phyloP scores from a whole-genome alignment of 2,329 filamentous ascomycete genomes.

The Alternaria atra region DNA sequence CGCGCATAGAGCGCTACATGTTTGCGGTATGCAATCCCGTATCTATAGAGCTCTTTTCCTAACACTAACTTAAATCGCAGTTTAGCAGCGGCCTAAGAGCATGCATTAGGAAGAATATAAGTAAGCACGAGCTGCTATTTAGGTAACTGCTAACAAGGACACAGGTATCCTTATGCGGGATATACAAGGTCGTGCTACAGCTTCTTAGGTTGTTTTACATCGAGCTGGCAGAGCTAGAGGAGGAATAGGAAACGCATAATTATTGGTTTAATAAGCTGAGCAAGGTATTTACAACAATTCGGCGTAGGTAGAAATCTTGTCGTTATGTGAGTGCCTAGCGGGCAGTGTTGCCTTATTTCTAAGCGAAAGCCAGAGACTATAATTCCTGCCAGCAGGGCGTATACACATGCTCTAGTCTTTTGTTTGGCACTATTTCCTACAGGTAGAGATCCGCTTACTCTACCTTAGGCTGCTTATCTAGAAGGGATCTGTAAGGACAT shows the following conservation, averaged over 20 bases:
- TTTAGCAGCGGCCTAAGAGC: constrained; percentile 3
- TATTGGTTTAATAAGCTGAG: constrained; percentile 22
- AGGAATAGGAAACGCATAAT: constrained; percentile 16
- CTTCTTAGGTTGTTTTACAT: constrained; percentile 16
- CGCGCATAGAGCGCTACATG: constrained; percentile 66
- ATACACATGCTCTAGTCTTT: no score
- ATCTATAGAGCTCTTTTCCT: rapidly evolving
- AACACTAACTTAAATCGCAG: neutral
- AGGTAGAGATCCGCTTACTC: no score
- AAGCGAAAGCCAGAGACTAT: no score
- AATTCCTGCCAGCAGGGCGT: no score
- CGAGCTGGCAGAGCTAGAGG: constrained; percentile 3
- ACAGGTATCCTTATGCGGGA: constrained; percentile 15
- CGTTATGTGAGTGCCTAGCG: no score
- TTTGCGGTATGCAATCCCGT: neutral
- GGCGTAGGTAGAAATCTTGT: no score
- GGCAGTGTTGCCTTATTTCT: no score
- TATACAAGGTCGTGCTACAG: constrained; percentile 14
- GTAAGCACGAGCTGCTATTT: neutral
- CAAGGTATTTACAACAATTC: no score
- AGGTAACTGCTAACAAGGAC: neutral
- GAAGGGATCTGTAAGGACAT: no score
- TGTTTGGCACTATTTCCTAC: no score
- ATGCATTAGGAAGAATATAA: constrained; percentile 11
- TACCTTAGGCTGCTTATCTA: no score